phyloP scores from a whole-genome alignment of 83 land plant genomes.

The Picea engelmannii region DNA sequence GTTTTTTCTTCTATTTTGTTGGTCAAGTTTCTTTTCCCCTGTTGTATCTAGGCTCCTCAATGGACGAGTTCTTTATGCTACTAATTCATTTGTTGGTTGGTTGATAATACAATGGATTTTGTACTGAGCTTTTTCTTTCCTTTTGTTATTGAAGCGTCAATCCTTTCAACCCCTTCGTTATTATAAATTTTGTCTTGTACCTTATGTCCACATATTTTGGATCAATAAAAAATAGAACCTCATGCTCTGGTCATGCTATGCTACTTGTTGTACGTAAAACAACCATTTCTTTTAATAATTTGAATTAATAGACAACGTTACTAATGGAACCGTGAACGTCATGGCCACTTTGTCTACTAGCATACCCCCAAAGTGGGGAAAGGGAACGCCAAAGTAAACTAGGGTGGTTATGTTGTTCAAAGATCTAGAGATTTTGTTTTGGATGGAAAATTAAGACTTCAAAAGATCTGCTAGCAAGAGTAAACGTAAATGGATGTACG shows the following conservation, averaged over 20 bases:
- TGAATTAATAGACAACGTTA: not conserved
- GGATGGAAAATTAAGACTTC: too few species aligned
- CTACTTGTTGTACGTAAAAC: not conserved
- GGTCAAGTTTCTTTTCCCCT: too few species aligned
- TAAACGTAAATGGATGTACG: too few species aligned
- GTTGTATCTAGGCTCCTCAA: not conserved
- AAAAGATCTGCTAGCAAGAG: too few species aligned
- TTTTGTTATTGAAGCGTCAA: slow-evolving; percentile 14
- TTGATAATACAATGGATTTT: not conserved
- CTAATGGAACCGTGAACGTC: not conserved
- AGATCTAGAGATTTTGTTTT: too few species aligned
- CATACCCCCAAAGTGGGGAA: too few species aligned
- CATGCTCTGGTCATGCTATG: not conserved
- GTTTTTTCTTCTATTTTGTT: not conserved
- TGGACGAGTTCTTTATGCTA: not conserved
- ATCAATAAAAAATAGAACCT: not conserved
- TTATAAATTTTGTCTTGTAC: slow-evolving; percentile 11
- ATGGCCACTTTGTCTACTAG: too few species aligned
- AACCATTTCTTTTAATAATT: not conserved
- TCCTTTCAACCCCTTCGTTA: not conserved
- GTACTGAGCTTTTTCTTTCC: not conserved
- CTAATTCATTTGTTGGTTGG: not conserved
- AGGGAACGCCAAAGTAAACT: too few species aligned
- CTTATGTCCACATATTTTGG: not conserved
- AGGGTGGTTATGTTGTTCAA: too few species aligned